Evolutionary conservation across 1,284 basidiomycete species (phyloP), one percentile per base, ranked within the genome.

Genomic region (Rhodotorula sp.): DNA sequence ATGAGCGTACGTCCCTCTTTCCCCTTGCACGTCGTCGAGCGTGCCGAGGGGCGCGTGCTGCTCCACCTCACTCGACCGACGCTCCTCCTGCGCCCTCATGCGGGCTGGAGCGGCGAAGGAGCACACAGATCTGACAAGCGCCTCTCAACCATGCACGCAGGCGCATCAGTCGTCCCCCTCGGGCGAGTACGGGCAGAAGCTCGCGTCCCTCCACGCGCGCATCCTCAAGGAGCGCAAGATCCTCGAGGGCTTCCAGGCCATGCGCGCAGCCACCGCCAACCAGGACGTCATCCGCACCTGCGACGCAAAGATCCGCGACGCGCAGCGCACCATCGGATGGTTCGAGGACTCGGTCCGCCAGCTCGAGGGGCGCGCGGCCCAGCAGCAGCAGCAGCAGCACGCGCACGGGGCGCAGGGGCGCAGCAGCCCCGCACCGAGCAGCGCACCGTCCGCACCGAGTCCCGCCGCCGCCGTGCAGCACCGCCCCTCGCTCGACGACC

Each of bases 211-310:
- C 80, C 88, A 90, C 83, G 89, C 88, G 82, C 90, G 91, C 82
- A 95, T 96, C 82, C 88, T 91, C 83, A 94, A 90, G 62, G 92
- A 96, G 84, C 90, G 90, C 83, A 94, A 93, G 86, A 89, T 95
- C 81, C 87, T 96, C 78, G 91, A 95, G 83, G 93, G 90, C 32
- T 89, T 89, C 62, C 88, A 91, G 80, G 86, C 88, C 75, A 85
- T 96, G 72, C 87, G 90, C 62, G 87, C 88, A 80, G 93, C 92
- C 8, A 94, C 93, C 50, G 87, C 84, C 62, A 96, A 96, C 80
- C 91, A 88, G 76, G 92, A 95, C 83, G 93, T 95, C 66, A 85
- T 93, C 67, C 86, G 90, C 27, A 75, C 74, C 37, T 79, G 78
- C 64, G 92, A 96, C 78, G 88, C 89, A 70, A 91, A 94, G 85